Evolutionary conservation across 345 rosid genomes (phyloP), one percentile per base, ranked within the genome.

Genomic region (Cochlearia excelsa): DNA sequence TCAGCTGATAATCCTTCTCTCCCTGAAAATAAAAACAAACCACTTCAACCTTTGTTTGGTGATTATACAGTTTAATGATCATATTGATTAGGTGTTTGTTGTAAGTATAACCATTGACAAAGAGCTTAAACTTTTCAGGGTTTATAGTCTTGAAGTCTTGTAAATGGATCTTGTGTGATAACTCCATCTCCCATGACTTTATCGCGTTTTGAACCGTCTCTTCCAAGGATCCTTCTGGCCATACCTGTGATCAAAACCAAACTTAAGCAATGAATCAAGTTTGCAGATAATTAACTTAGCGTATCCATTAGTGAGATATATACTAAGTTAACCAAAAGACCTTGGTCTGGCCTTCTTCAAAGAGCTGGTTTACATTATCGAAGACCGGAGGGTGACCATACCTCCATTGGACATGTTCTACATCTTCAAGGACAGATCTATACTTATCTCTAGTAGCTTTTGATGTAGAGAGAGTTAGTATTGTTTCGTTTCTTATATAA

Each of bases 131-230:
- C 48, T 79, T 85, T 0, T 82, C 82, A 2, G 87, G 91, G 43
- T 80, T 84, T 3, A 85, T 80, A 63, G 84, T 81, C 76, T 80
- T 84, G 73, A 87, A 76, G 65, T 84, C 96, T 46, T 77, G 79
- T 30, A 87, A 74, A 29, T 75, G 82, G 38, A 78, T 76, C 69
- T 90, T 85, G 69, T 85, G 91, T 9, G 91, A 84, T 23, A 87
- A 58, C 65, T 91, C 96, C 96, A 82, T 80, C 67, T 87, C 98
- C 98, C 96, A 85, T 59, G 90, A 71, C 75, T 87, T 85, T 26
- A 91, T 66, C 1, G 95, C 96, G 29, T 81, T 91, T 66, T 91
- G 88, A 43, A 91, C 86, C 1, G 65, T 74, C 69, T 85, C 97
- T 79, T 85, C 97, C 6, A 85, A 52, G 3, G 94, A 90, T 1